These are phyloP conservation scores for Novymonas esmeraldas DNA, from an alignment of 208 protist genomes.

Conservation along the genomic window DNA sequence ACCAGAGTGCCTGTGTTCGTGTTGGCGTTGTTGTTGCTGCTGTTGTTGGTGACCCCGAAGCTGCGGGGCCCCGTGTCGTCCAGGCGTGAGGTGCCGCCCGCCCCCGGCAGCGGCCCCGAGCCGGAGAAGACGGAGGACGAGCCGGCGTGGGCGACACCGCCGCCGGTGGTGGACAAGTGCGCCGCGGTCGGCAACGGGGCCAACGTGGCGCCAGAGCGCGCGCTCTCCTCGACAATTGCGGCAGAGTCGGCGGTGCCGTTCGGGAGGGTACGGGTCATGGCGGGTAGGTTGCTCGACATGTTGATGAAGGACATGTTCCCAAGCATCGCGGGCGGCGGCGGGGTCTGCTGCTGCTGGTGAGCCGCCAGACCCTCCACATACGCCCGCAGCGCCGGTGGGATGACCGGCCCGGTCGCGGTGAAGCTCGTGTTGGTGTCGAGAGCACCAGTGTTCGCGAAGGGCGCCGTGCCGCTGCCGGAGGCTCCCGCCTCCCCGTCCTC, in stretches of 20 bases:
- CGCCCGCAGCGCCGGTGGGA: slow-evolving; percentile 18
- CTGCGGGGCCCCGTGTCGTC: not conserved
- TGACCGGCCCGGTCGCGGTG: slow-evolving; percentile 14
- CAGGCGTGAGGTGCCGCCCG: not conserved
- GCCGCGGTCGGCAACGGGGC: not conserved
- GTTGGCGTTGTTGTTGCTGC: too few relatives aligned
- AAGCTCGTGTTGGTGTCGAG: slow-evolving; percentile 22
- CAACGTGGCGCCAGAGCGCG: not conserved
- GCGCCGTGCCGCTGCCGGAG: not conserved
- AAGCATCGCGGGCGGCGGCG: slow-evolving; percentile 26
- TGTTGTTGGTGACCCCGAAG: slow-evolving; percentile 1
- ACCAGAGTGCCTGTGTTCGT: not conserved
- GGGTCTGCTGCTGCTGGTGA: slow-evolving; percentile 32
- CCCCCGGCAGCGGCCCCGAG: not conserved
- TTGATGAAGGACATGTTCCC: slow-evolving; percentile 30
- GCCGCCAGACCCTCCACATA: slow-evolving; percentile 29
- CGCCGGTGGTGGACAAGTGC: not conserved
- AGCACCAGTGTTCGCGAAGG: slow-evolving; percentile 1
- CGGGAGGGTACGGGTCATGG: slow-evolving; percentile 18
- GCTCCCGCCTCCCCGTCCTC: not conserved
- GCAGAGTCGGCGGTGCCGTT: not conserved
- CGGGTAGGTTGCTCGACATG: slow-evolving; percentile 9
- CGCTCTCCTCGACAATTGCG: not conserved
- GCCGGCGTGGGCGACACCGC: not conserved
- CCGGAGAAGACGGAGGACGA: not conserved